Percentiles rank a stretch among this genome's conserved stretches.
Evolutionary conservation across 352 stramenopile species (phyloP).

Genomic region (Blastocystis hominis): DNA sequence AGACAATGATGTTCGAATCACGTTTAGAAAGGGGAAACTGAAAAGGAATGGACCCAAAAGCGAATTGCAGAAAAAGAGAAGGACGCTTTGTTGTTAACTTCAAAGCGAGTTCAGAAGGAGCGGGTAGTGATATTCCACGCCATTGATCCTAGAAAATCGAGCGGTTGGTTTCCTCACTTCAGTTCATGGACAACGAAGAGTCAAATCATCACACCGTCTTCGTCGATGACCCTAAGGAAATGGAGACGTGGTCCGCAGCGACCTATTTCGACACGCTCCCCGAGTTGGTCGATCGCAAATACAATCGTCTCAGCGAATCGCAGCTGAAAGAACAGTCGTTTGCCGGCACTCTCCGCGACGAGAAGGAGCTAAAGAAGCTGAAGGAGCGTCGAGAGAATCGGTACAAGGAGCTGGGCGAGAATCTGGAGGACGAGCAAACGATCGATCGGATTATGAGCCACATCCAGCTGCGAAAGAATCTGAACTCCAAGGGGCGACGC

Average conservation of each 20-base stretch:
- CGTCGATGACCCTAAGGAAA: conserved; percentile 57
- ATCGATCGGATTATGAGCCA: conserved; percentile 69
- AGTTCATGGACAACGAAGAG: conserved; percentile 32
- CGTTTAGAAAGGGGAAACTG: conserved; percentile 62
- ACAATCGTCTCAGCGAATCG: conserved; percentile 69
- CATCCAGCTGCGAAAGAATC: conserved; percentile 72
- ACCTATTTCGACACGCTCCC: conserved; percentile 68
- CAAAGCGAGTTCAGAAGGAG: conserved; percentile 58
- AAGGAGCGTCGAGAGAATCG: conserved; percentile 67
- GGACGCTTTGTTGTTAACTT: not conserved
- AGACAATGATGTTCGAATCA: not conserved
- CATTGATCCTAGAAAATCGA: conserved; percentile 58
- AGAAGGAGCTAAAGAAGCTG: conserved; percentile 66
- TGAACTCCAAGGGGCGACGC: conserved; percentile 74
- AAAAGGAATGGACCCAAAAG: conserved; percentile 63
- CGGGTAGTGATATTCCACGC: conserved; percentile 27
- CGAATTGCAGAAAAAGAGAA: conserved; percentile 59
- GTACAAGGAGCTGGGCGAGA: conserved; percentile 69
- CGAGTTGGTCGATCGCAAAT: conserved; percentile 63
- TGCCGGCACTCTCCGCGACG: conserved; percentile 56
- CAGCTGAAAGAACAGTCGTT: conserved; percentile 66
- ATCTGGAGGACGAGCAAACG: conserved; percentile 68
- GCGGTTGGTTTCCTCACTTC: conserved; percentile 3
- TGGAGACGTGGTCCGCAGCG: conserved; percentile 49
- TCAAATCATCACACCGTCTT: conserved; percentile 59